Evolutionary conservation across 73 alveolate species (phyloP).

Genomic region (Paraurostyla sp.): DNA sequence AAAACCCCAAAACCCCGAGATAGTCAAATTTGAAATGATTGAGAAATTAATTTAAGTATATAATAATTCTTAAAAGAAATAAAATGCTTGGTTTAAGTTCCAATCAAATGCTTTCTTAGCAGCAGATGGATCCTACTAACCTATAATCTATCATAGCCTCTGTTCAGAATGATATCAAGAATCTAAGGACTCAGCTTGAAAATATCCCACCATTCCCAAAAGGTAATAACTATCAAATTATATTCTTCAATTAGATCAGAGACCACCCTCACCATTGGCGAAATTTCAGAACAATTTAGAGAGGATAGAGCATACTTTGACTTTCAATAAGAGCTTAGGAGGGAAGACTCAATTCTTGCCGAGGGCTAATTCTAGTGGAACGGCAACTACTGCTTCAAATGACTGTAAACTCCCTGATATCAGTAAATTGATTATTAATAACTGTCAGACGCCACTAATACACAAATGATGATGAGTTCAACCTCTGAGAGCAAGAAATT

Average conservation of each 20-base stretch:
- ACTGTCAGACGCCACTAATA: neutral
- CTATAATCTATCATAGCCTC: slow-evolving; percentile 48
- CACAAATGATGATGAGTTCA: neutral
- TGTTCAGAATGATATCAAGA: slow-evolving; percentile 57
- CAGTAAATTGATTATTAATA: neutral
- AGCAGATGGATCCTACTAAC: too few species aligned
- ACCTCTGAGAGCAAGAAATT: slow-evolving; percentile 15
- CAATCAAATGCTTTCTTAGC: too few species aligned
- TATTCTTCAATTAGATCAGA: slow-evolving; percentile 14
- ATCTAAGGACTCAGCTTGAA: slow-evolving; percentile 59
- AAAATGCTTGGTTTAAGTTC: too few species aligned
- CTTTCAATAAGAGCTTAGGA: neutral
- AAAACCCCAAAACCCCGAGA: too few species aligned
- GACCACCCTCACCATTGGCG: slow-evolving; percentile 78
- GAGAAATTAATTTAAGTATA: too few species aligned
- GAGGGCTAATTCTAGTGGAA: slow-evolving; percentile 37
- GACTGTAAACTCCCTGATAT: slow-evolving; percentile 61
- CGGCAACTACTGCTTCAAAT: neutral
- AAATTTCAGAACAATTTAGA: slow-evolving; percentile 66
- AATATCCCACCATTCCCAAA: slow-evolving; percentile 76
- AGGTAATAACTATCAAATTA: slow-evolving; percentile 5
- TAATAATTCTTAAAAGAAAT: too few species aligned
- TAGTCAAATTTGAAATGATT: too few species aligned
- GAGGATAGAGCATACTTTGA: slow-evolving; percentile 49
- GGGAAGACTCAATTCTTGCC: neutral